Percentiles rank a stretch among this genome's conserved stretches.
phyloP scores from a whole-genome alignment of 257 asterid genomes.

The Catharanthus roseus region DNA sequence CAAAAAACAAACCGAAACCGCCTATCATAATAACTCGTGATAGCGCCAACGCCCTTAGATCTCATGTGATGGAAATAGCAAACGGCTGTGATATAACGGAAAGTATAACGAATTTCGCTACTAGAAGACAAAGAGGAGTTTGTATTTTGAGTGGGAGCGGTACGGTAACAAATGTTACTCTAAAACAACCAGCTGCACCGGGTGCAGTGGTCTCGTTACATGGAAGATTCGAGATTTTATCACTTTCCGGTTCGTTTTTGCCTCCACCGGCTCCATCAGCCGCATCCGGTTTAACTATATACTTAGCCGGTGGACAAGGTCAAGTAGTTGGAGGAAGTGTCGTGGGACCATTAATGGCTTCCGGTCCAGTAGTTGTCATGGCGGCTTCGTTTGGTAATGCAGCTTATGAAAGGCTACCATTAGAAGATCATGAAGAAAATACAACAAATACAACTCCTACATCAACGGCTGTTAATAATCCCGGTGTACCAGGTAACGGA shows the following conservation, averaged over 20 bases:
- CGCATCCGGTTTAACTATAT: slow-evolving; percentile 75
- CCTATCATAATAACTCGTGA: slow-evolving; percentile 92
- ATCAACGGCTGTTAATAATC: too few species aligned
- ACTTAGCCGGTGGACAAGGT: slow-evolving; percentile 85
- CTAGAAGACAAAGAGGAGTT: slow-evolving; percentile 78
- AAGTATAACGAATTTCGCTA: slow-evolving; percentile 67
- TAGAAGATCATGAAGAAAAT: slow-evolving; percentile 76
- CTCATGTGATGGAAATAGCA: slow-evolving; percentile 81
- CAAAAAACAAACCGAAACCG: slow-evolving; percentile 85
- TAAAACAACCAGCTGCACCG: slow-evolving; percentile 70
- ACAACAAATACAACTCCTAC: slow-evolving; percentile 2
- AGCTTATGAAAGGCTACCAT: slow-evolving; percentile 84
- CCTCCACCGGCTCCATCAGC: slow-evolving; percentile 95
- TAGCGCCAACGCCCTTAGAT: slow-evolving; percentile 81
- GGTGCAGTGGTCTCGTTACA: slow-evolving; percentile 71
- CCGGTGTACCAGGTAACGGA: too few species aligned
- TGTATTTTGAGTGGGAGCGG: slow-evolving; percentile 80
- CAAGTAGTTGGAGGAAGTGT: slow-evolving; percentile 93
- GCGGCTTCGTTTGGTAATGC: slow-evolving; percentile 95
- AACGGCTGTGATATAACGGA: slow-evolving; percentile 75
- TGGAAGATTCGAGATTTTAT: slow-evolving; percentile 80
- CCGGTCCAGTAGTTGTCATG: slow-evolving; percentile 90
- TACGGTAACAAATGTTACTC: slow-evolving; percentile 71
- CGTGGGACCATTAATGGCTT: slow-evolving; percentile 70
- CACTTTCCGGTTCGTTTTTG: slow-evolving; percentile 76